phyloP scores from a whole-genome alignment of 148 eudicot species.

The Rhododendron molle region DNA sequence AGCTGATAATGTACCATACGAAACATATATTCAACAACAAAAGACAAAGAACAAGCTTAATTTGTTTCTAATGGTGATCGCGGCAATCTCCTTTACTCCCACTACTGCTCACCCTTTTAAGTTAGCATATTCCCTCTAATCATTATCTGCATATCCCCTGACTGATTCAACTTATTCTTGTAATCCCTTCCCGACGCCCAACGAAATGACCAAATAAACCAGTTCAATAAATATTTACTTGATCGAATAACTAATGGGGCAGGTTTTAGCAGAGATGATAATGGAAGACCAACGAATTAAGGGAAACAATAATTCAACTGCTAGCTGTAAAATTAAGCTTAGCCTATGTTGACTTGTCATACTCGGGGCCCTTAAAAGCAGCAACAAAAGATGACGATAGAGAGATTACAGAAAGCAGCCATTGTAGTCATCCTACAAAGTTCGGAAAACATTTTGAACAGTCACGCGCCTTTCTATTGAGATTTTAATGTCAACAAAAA shows the following conservation, averaged over 20 bases:
- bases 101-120: not conserved
- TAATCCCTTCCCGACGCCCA: not conserved
- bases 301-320: not conserved
- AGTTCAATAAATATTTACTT: not conserved
- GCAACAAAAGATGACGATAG: not conserved
- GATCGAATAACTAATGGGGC: not conserved
- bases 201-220: not conserved
- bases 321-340: not conserved
- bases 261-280: not conserved
- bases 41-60: not conserved
- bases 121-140: not conserved
- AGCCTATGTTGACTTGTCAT: not conserved
- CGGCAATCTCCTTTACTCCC: not conserved
- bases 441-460: not conserved
- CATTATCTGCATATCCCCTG: not conserved
- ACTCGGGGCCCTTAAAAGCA: not conserved
- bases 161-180: not conserved
- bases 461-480: too few species aligned
- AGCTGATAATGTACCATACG: not conserved
- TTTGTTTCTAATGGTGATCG: not conserved
- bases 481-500: not conserved
- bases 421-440: not conserved
- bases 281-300: not conserved
- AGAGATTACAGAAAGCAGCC: not conserved
- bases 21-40: not conserved